phyloP scores from a whole-genome alignment of 2,329 filamentous ascomycete genomes.

The Anthostomella pinea region DNA sequence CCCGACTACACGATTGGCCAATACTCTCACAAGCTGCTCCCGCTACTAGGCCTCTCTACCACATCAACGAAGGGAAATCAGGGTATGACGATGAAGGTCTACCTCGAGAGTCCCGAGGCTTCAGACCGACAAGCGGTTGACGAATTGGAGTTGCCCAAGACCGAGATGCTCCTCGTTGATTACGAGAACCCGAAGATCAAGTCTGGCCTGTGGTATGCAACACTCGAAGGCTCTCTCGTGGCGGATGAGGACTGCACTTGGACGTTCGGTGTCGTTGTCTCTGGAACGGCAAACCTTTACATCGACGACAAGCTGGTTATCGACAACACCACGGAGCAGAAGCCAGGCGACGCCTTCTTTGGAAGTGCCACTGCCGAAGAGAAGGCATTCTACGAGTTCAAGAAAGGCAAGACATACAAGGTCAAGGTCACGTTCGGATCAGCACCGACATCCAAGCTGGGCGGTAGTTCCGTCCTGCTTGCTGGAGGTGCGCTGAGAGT shows the following conservation, averaged over 20 bases:
- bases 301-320: conserved; percentile 61
- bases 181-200: conserved; percentile 53
- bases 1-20: conserved; percentile 57
- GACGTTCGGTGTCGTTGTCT: conserved; percentile 65
- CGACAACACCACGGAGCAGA: conserved; percentile 64
- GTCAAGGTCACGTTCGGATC: conserved; percentile 59
- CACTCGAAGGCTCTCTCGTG: conserved; percentile 58
- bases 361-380: conserved; percentile 63
- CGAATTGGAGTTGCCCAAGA: conserved; percentile 45
- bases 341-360: conserved; percentile 62
- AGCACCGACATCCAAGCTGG: conserved; percentile 54
- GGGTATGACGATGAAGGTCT: conserved; percentile 62
- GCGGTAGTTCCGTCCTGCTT: conserved; percentile 48
- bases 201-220: conserved; percentile 54
- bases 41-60: conserved; percentile 52
- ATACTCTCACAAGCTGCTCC: conserved; percentile 63
- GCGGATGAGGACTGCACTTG: conserved; percentile 59
- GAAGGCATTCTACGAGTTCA: conserved; percentile 54
- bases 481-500: conserved; percentile 61
- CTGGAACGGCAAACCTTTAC: conserved; percentile 63
- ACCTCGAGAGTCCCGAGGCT: conserved; percentile 54
- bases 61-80: conserved; percentile 50
- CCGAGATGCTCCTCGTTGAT: conserved; percentile 49
- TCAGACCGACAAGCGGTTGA: conserved; percentile 49
- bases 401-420: conserved; percentile 57